phyloP scores from a whole-genome alignment of 1,139 yeast genomes.

The Eremothecium coryli region DNA sequence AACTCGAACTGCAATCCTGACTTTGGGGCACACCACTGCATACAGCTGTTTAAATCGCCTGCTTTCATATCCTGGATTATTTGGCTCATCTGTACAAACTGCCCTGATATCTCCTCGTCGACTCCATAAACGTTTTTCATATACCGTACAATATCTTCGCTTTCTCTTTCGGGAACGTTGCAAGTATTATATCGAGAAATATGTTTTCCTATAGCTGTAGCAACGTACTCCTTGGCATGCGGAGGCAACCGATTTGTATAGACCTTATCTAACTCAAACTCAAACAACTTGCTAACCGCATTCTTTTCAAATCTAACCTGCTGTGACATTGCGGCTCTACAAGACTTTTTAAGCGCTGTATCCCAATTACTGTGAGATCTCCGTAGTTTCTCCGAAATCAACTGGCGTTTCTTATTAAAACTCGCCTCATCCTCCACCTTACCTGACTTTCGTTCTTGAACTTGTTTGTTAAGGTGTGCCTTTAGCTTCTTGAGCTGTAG shows the following conservation, averaged over 20 bases:
- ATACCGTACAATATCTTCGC: conserved; percentile 16
- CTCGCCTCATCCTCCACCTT: conserved; percentile 10
- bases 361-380: conserved; percentile 29
- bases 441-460: conserved; percentile 16
- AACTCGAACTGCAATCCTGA: conserved; percentile 22
- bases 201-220: conserved; percentile 24
- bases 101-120: conserved; percentile 14
- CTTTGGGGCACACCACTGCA: conserved; percentile 20
- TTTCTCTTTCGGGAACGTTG: conserved; percentile 14
- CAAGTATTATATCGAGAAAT: conserved; percentile 24
- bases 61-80: conserved; percentile 21
- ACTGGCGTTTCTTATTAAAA: conserved; percentile 18
- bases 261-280: conserved; percentile 32
- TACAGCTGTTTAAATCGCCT: conserved; percentile 19
- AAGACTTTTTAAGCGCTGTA: conserved; percentile 20
- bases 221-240: conserved; percentile 16
- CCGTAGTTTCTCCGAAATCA: conserved; percentile 24
- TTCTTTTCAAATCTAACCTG: conserved; percentile 31
- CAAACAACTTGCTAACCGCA: conserved; percentile 30
- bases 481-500: conserved; percentile 25
- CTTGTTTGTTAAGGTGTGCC: conserved; percentile 27
- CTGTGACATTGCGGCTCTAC: conserved; percentile 23
- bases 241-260: conserved; percentile 32
- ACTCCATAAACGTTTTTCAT: conserved; percentile 21
- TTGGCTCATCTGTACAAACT: conserved; percentile 23